Conservation (phyloP, 371 early-diverging fungal species). For the Apophysomyces ossiformis region DNA sequence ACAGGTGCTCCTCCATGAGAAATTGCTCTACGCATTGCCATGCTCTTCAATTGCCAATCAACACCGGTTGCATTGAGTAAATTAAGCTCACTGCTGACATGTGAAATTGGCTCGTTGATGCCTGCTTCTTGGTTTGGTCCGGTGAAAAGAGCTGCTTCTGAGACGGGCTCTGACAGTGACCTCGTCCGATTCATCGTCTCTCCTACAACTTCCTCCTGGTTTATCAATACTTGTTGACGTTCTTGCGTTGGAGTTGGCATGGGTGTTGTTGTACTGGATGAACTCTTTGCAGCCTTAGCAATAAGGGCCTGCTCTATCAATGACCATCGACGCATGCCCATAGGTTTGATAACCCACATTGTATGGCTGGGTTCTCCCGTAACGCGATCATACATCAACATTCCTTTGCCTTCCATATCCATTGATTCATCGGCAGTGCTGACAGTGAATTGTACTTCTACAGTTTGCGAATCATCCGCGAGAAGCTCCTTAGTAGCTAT, state of each 20-base stretch:
- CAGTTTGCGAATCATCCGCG: conserved; percentile 71
- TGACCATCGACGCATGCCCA: conserved; percentile 16
- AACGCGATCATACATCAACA: conserved; percentile 80
- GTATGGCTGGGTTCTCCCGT: conserved; percentile 76
- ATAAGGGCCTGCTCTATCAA: conserved; percentile 17
- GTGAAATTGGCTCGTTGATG: not conserved
- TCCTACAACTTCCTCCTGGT: not conserved
- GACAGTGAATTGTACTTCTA: conserved; percentile 77
- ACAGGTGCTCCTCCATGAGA: conserved; percentile 31
- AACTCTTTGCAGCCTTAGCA: not conserved
- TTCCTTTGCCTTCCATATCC: conserved; percentile 89
- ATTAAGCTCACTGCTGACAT: conserved; percentile 2
- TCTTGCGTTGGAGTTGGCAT: conserved; percentile 1
- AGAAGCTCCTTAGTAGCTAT: conserved; percentile 72
- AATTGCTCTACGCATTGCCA: conserved; percentile 28
- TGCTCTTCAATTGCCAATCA: conserved; percentile 17
- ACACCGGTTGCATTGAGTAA: not conserved
- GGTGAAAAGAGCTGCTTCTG: not conserved
- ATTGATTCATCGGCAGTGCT: conserved; percentile 51
- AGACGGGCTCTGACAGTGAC: conserved; percentile 3
- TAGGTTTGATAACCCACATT: conserved; percentile 86
- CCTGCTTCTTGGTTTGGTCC: not conserved
- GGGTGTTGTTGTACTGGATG: conserved; percentile 12
- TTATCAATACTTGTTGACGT: not conserved
- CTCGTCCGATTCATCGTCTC: not conserved